phyloP scores from a whole-genome alignment of 2,329 filamentous ascomycete genomes.

The Microcera coccophila region DNA sequence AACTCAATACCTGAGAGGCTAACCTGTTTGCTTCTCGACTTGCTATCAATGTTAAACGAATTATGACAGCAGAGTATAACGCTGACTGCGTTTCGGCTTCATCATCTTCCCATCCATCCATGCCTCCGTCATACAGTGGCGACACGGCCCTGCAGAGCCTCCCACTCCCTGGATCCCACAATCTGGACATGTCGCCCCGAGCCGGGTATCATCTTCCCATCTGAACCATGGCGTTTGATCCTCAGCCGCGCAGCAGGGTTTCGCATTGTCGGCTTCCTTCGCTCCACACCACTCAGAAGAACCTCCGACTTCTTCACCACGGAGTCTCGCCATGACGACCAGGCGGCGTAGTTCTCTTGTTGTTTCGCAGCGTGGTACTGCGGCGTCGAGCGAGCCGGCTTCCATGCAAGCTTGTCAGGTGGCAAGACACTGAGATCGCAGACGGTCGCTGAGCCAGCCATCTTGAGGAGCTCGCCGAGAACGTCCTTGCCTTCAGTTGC shows the following conservation, averaged over 20 bases:
- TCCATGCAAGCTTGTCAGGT: conserved; percentile 61
- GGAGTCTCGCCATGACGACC: conserved; percentile 55
- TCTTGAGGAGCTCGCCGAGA: conserved; percentile 60
- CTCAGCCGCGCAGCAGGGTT: conserved; percentile 46
- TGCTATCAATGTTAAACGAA: conserved; percentile 6
- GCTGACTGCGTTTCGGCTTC: conserved; percentile 7
- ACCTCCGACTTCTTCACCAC: conserved; percentile 53
- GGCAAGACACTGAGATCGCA: conserved; percentile 58
- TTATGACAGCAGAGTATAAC: conserved; percentile 16
- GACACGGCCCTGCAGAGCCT: conserved; percentile 45
- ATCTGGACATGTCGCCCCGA: conserved; percentile 45
- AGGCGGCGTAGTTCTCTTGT: conserved; percentile 61
- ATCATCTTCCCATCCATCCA: conserved; percentile 2
- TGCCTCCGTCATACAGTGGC: background rate
- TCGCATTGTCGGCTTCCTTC: conserved; percentile 28
- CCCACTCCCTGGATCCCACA: conserved; percentile 54
- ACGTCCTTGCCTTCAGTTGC: conserved; percentile 60
- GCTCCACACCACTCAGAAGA: conserved; percentile 21
- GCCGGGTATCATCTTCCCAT: conserved; percentile 43
- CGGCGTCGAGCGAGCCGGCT: conserved; percentile 59
- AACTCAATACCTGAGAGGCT: conserved; percentile 7
- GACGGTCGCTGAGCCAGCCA: conserved; percentile 53
- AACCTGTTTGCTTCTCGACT: conserved; percentile 13
- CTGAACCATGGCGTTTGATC: conserved; percentile 45
- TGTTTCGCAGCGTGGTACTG: conserved; percentile 64